Evolutionary conservation across 805 yeast species (phyloP).

Genomic region (Candida pseudofarinosa): DNA sequence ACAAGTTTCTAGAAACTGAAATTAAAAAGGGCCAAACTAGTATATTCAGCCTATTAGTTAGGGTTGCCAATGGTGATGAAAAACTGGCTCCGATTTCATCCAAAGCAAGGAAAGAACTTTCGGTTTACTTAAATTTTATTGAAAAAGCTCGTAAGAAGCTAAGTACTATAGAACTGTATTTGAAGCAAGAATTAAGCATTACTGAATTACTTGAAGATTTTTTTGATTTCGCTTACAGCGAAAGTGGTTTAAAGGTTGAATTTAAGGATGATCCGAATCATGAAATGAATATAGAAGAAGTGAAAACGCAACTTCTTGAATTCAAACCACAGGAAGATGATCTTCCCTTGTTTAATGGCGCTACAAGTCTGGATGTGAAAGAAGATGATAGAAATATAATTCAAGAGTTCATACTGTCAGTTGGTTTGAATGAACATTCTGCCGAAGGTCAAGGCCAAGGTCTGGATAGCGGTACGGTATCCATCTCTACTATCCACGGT

Average conservation of each 20-base stretch:
- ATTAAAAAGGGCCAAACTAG: constrained; percentile 3
- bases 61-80: constrained; percentile 4
- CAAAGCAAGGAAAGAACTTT: constrained; percentile 14
- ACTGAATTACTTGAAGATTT: background rate
- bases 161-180: constrained; percentile 6
- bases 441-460: constrained; percentile 6
- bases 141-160: constrained; percentile 13
- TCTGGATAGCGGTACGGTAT: constrained; percentile 21
- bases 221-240: constrained; percentile 21
- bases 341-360: constrained; percentile 12
- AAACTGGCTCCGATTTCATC: constrained; percentile 9
- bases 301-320: constrained; percentile 30
- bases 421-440: constrained; percentile 31
- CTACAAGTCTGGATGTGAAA: constrained; percentile 6
- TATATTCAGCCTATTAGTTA: constrained; percentile 8
- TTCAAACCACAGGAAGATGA: constrained; percentile 30
- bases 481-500: constrained; percentile 81
- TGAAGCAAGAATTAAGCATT: background rate
- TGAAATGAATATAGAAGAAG: constrained; percentile 37
- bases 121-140: constrained; percentile 23
- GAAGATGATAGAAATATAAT: constrained; percentile 16
- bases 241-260: constrained; percentile 27
- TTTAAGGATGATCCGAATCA: constrained; percentile 23
- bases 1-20: constrained; percentile 2
- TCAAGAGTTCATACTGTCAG: constrained; percentile 25